A percentile compares a stretch with the other conserved stretches of the same genome.
Conservation (phyloP, 768 basidiomycete species). For the Ramaria rubella region DNA sequence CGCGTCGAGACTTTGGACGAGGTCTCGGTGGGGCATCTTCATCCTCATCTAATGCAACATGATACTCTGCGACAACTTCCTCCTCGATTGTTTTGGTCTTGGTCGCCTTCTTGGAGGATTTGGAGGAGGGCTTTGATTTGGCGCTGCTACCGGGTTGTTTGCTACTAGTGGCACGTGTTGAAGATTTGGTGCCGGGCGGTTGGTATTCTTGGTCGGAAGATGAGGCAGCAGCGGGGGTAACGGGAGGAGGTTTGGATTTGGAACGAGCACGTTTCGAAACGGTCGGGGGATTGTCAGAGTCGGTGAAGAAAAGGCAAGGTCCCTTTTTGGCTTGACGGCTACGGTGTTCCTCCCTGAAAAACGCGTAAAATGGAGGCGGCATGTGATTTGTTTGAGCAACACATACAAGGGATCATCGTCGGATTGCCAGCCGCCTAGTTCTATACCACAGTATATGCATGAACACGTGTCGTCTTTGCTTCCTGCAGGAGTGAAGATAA, state of each 20-base stretch:
- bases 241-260: constrained; percentile 1
- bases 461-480: constrained; percentile 69
- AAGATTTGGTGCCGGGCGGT: background rate
- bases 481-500: constrained; percentile 66
- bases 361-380: background rate
- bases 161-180: background rate
- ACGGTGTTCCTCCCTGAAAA: constrained; percentile 8
- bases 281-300: background rate
- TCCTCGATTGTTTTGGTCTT: background rate
- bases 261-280: background rate
- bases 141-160: background rate
- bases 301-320: constrained; percentile 9
- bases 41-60: background rate
- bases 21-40: background rate
- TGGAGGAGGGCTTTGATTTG: background rate
- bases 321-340: constrained; percentile 9
- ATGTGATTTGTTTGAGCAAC: background rate
- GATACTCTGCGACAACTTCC: constrained; percentile 4
- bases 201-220: constrained; percentile 2
- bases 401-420: constrained; percentile 84
- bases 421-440: constrained; percentile 80
- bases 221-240: background rate
- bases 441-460: constrained; percentile 78
- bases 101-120: background rate
- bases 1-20: background rate